Base-by-base conservation (phyloP, 139 green algal genomes). In the Tetradesmus lagerheimii region DNA sequence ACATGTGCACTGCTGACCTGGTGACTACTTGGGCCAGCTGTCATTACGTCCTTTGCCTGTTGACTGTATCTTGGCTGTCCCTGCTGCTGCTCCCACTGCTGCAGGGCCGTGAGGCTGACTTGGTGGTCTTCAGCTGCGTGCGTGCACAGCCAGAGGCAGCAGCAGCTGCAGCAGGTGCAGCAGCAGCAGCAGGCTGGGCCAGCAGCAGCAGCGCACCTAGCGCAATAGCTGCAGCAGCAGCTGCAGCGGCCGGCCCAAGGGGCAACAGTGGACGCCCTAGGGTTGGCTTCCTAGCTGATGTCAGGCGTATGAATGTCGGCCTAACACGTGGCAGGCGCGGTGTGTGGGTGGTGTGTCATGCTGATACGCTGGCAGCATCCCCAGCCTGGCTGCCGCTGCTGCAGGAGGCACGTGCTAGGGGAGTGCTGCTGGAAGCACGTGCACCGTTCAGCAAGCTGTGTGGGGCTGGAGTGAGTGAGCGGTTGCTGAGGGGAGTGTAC, bases 301-400 rank as follows among this genome's bases (percentile, higher is more conserved):
- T 95, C 8, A 83, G 95, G 18, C 93, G 96, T 76, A 97, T 97
- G 94, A 97, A 97, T 50, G 96, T 97, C 53, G 95, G 88, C 0
- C 88, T 97, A 14, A 97, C 96, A 1, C 90, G 96, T 9, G 96
- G 94, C 1, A 86, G 92, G 37, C 89, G 87, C 43, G 93, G 86
- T 57, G 90, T 97, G 80, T 96, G 94, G 94, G 88, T 97, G 1
- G 78, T 97, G 39, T 94, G 92, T 25, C 94, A 97, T 84, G 86
- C 81, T 3, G 47, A 45, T 39, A 97, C 94, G 18, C 89, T 97
- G 25, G 85, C 86, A 3, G 53, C 45, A 29, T 92, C 71, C 15
- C 53, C 79, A n/a, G 91, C 91, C 0, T 96, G 94, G 95, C 81
- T 66, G 15, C 77, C 89, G 31, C 90, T 97, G 77, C 79, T 95